These are phyloP conservation scores for Zangia roseola DNA, from an alignment of 768 basidiomycete genomes.

Conservation along the genomic window DNA sequence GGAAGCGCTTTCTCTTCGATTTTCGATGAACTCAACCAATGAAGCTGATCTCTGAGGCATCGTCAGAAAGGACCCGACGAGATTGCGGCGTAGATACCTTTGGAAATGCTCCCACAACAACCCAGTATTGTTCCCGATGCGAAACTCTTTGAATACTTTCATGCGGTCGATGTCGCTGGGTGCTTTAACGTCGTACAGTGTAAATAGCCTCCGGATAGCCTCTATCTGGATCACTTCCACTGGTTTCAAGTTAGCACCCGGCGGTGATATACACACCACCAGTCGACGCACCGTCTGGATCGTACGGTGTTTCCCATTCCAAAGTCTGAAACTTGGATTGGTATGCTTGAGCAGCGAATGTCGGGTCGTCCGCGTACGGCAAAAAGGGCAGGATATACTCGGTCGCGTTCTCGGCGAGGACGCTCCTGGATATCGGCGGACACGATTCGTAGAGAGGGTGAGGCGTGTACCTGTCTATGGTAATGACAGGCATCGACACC, in stretches of 20 bases:
- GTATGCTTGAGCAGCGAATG: constrained; percentile 33
- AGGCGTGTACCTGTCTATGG: constrained; percentile 14
- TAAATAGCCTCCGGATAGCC: constrained; percentile 39
- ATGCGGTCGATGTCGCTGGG: constrained; percentile 36
- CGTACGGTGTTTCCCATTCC: constrained; percentile 40
- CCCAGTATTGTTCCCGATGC: constrained; percentile 30
- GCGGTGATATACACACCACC: background rate
- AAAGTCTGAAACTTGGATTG: constrained; percentile 26
- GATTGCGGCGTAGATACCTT: constrained; percentile 25
- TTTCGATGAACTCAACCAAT: constrained; percentile 34
- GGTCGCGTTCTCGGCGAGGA: constrained; percentile 7
- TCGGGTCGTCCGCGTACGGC: constrained; percentile 48
- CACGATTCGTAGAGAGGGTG: constrained; percentile 46
- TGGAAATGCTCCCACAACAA: constrained; percentile 44
- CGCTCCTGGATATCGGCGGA: constrained; percentile 39
- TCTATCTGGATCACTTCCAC: constrained; percentile 52
- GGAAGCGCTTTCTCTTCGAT: background rate
- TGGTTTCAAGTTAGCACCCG: constrained; percentile 11
- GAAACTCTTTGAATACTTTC: constrained; percentile 27
- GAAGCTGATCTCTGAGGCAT: constrained; percentile 36
- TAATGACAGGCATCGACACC: constrained; percentile 16
- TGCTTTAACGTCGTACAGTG: constrained; percentile 27
- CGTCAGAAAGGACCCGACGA: background rate
- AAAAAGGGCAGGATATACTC: constrained; percentile 30
- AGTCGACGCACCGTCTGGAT: constrained; percentile 49